phyloP scores from a whole-genome alignment of 192 early-diverging fungal genomes.

The Coemansia aciculifera region DNA sequence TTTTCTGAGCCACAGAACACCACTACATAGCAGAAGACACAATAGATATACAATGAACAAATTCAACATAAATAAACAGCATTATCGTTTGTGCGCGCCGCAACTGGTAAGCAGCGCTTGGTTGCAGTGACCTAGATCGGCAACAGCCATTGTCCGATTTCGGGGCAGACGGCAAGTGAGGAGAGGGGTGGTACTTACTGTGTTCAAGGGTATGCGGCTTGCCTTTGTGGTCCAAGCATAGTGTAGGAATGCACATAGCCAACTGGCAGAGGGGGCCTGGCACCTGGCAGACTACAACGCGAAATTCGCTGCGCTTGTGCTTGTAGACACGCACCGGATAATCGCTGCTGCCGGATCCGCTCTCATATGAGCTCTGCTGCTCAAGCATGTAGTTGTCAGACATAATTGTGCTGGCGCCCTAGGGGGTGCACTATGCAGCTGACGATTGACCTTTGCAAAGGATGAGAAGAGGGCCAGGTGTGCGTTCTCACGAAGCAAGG shows the following conservation, averaged over 20 bases:
- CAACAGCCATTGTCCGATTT: conserved; percentile 12
- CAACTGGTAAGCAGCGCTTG: background rate
- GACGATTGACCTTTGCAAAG: background rate
- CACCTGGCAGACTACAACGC: conserved; percentile 66
- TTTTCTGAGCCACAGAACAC: conserved; percentile 80
- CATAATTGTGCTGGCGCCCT: conserved; percentile 18
- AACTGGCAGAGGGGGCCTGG: conserved; percentile 68
- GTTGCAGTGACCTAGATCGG: background rate
- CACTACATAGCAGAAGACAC: conserved; percentile 53
- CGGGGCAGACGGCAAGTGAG: conserved; percentile 12
- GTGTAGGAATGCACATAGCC: conserved; percentile 74
- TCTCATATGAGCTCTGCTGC: conserved; percentile 35
- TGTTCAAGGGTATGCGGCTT: conserved; percentile 83
- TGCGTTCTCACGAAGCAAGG: conserved; percentile 11
- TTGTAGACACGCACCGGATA: conserved; percentile 57
- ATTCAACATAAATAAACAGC: background rate
- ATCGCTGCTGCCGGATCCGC: conserved; percentile 15
- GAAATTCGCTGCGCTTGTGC: conserved; percentile 56
- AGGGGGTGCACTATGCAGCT: background rate
- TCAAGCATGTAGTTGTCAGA: conserved; percentile 39
- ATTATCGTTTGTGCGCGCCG: conserved; percentile 1
- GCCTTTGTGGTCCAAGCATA: conserved; percentile 67
- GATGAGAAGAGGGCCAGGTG: background rate
- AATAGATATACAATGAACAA: conserved; percentile 1
- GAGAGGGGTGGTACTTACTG: conserved; percentile 33